These are phyloP conservation scores for Rhododendron simsii DNA, from an alignment of 148 eudicot genomes.

Conservation along the genomic window DNA sequence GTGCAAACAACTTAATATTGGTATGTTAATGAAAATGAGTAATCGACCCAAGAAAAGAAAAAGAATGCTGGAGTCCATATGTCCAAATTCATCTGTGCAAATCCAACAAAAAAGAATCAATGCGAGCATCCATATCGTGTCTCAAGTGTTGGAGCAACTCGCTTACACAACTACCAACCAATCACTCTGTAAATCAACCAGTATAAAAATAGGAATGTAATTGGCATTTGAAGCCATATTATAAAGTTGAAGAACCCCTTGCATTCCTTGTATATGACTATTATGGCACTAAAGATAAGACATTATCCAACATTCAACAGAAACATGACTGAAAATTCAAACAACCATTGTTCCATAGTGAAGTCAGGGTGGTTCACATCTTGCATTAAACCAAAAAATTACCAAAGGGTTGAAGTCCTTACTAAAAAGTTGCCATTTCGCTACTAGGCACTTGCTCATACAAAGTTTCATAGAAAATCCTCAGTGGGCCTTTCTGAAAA, in stretches of 20 bases:
- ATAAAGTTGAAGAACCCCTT: no score
- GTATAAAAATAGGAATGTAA: neutral
- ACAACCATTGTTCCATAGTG: neutral
- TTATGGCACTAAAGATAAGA: no score
- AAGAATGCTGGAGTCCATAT: neutral
- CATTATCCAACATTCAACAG: no score
- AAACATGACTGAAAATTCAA: neutral
- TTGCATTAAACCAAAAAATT: neutral
- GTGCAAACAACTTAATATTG: no score
- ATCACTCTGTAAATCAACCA: neutral
- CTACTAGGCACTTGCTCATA: conserved; percentile 61
- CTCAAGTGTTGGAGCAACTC: neutral
- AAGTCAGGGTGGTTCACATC: neutral
- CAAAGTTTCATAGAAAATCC: conserved; percentile 81
- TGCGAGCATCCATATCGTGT: neutral
- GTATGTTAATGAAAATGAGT: neutral
- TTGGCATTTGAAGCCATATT: neutral
- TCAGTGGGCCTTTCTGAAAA: conserved; percentile 82
- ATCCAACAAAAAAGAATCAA: neutral
- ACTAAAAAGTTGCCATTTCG: conserved; percentile 86
- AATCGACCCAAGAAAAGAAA: neutral
- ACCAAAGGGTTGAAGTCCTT: conserved; percentile 17
- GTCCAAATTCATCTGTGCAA: neutral
- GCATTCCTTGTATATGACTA: no score
- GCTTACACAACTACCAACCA: neutral